phyloP scores from a whole-genome alignment of 495 filamentous ascomycete species.

The Xylaria longipes region DNA sequence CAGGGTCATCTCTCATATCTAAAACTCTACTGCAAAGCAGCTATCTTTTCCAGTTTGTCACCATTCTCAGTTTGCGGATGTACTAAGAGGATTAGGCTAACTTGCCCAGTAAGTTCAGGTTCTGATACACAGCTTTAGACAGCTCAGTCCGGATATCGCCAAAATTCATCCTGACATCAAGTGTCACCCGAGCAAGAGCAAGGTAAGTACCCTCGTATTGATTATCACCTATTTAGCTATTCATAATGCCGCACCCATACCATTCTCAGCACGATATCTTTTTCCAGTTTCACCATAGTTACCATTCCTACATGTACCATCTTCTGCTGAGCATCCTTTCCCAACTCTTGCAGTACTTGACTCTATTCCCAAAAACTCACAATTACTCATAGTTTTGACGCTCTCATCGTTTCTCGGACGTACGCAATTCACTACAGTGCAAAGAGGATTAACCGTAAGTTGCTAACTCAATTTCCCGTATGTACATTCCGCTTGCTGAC shows the following conservation, averaged over 20 bases:
- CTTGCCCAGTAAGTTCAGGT: neutral
- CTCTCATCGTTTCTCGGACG: neutral
- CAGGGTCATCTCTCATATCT: neutral
- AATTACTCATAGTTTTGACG: neutral
- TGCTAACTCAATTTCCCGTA: neutral
- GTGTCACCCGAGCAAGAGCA: neutral
- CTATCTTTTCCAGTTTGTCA: neutral
- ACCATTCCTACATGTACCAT: neutral
- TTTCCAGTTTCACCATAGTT: neutral
- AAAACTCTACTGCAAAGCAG: neutral
- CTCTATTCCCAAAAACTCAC: neutral
- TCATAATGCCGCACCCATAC: neutral
- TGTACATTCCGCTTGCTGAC: neutral
- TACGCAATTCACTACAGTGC: neutral
- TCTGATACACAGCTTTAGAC: neutral
- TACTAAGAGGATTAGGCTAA: neutral
- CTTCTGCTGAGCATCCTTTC: neutral
- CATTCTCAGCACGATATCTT: neutral
- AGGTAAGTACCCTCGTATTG: neutral
- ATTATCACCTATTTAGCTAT: neutral
- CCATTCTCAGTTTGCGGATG: neutral
- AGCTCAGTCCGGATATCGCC: neutral
- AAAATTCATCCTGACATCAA: neutral
- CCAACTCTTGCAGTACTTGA: neutral
- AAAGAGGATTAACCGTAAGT: neutral